Evolutionary conservation across 768 basidiomycete genomes (phyloP).

Genomic region (Hebeloma cylindrosporum): DNA sequence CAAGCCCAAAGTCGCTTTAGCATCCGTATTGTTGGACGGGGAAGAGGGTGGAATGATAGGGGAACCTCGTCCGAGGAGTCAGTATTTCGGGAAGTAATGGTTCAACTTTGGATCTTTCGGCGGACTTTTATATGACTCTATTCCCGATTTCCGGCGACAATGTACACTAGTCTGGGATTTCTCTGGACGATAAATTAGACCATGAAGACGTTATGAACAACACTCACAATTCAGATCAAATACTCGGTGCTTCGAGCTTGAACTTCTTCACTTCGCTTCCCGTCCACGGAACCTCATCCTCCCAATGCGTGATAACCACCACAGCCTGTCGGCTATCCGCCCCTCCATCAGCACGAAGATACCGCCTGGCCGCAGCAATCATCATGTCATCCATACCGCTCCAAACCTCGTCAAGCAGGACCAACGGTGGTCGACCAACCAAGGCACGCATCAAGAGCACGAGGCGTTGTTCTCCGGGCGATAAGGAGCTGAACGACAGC

Average conservation of each 20-base stretch:
- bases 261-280: slow-evolving; percentile 39
- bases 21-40: slow-evolving; percentile 3
- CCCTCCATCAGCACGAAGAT: slow-evolving; percentile 51
- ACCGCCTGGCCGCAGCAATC: slow-evolving; percentile 61
- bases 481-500: slow-evolving; percentile 59
- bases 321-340: slow-evolving; percentile 66
- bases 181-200: too few relatives aligned
- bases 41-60: not conserved
- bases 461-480: slow-evolving; percentile 75
- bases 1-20: slow-evolving; percentile 17
- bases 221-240: not conserved
- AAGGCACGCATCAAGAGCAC: slow-evolving; percentile 85
- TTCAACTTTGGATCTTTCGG: too few relatives aligned
- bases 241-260: not conserved
- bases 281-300: slow-evolving; percentile 87
- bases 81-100: too few relatives aligned
- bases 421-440: slow-evolving; percentile 67
- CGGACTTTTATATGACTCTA: too few relatives aligned
- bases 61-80: too few relatives aligned
- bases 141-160: too few relatives aligned
- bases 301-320: slow-evolving; percentile 88
- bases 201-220: too few relatives aligned
- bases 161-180: too few relatives aligned
- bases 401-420: slow-evolving; percentile 92
- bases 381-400: slow-evolving; percentile 87